Base-by-base conservation (phyloP, 2,329 filamentous ascomycete genomes). In the Ceratocystis eucalypticola region DNA sequence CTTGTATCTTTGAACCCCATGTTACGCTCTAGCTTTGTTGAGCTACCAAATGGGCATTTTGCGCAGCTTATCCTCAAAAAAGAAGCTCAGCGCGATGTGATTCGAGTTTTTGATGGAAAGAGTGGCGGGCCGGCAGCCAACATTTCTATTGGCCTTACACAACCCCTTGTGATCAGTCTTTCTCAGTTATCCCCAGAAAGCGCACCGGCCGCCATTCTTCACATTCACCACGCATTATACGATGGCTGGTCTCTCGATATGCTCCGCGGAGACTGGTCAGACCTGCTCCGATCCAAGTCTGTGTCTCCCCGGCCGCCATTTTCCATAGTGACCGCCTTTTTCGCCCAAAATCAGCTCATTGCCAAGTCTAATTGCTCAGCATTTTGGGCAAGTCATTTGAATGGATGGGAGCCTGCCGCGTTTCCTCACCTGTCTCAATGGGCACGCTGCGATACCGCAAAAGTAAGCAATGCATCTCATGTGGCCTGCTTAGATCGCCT, bases 191-290 rank as follows among this genome's bases (percentile, higher is more conserved):
- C 37, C 12, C 37, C 33, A 44, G 50, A 20, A 61, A 25, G 17
- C 37, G 50, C 5, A 53, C 28, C 30, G 5, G 17, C 76, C 3
- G 73, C 73, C 68, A 74, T 82, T 10, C 65, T 89, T 57, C 79
- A 87, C 12, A 77, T 95, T 0, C 91, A 96, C 72, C 92, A 96
- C 74, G 85, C 89, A 0, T 74, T 95, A 0, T 96, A 96, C 72
- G 92, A 96, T 74, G 92, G 91, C n/a, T 96, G 92, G 92, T 92
- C 91, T 0, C 81, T 91, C 72, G 88, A 96, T 64, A 77, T 93
- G 37, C 75, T 95, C 0, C 71, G 89, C 15, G 76, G 80, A 30
- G 90, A 96, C 72, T 76, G 96, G 3, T 78, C 81, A 3, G 71
- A 71, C 0, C 70, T 88, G 1, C 71, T 88, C 0, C 62, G 64